A percentile compares a stretch with the other conserved stretches of the same genome.
These are phyloP conservation scores for Rubia tinctorum DNA, from an alignment of 305 asterid species.

Conservation along the genomic window DNA sequence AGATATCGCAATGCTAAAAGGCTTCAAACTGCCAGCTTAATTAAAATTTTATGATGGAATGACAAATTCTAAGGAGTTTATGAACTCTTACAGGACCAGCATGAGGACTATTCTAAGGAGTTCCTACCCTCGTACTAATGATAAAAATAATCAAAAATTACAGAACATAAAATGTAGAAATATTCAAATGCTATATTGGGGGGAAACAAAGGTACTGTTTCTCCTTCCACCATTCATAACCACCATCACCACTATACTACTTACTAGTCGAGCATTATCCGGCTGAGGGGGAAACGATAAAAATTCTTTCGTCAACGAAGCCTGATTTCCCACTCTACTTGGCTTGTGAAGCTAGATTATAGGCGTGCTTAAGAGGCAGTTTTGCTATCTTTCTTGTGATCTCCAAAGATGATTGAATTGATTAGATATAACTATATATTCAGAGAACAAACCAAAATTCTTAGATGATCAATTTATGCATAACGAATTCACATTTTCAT, in stretches of 20 bases:
- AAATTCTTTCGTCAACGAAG: neutral
- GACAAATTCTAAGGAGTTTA: too few species aligned
- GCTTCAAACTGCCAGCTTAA: too few species aligned
- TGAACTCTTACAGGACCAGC: too few species aligned
- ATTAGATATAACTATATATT: too few species aligned
- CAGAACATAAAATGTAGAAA: neutral
- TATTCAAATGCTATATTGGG: conserved; percentile 3
- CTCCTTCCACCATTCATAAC: conserved; percentile 1
- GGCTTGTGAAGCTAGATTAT: neutral
- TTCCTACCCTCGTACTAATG: neutral
- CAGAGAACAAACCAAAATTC: too few species aligned
- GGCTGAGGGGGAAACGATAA: neutral
- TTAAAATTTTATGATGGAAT: too few species aligned
- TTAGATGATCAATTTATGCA: too few species aligned
- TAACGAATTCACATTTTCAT: too few species aligned
- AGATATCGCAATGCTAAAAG: too few species aligned
- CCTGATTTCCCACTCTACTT: neutral
- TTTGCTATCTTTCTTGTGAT: conserved; percentile 48
- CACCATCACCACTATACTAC: neutral
- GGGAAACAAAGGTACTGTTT: neutral
- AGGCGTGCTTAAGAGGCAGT: conserved; percentile 7
- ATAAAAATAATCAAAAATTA: neutral
- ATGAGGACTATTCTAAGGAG: neutral
- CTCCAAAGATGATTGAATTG: conserved; percentile 83
- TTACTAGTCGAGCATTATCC: neutral